Percentiles rank a stretch among this genome's conserved stretches.
Conservation (phyloP, 2,329 filamentous ascomycete species). For the Trichoderma koningii region DNA sequence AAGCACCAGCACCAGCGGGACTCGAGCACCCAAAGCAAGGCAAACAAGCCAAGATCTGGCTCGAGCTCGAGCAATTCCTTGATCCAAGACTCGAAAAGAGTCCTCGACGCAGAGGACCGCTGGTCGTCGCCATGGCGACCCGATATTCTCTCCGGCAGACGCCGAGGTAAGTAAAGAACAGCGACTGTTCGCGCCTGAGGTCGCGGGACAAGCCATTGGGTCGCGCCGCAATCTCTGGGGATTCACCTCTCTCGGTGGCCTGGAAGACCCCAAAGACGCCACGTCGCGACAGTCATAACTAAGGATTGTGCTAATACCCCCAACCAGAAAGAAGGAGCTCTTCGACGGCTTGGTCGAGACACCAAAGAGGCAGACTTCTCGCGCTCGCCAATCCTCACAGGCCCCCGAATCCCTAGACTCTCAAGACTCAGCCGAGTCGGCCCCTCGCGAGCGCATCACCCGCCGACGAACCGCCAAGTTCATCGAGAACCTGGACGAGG, state of each 20-base stretch:
- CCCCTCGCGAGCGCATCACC: conserved; percentile 40
- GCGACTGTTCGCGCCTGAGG: not conserved
- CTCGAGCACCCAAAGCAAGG: conserved; percentile 2
- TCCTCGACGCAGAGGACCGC: not conserved
- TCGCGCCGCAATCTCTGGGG: not conserved
- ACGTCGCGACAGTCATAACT: not conserved
- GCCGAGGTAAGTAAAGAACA: conserved; percentile 34
- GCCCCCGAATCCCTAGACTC: conserved; percentile 48
- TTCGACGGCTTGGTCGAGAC: conserved; percentile 65
- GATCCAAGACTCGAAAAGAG: not conserved
- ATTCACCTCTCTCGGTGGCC: not conserved
- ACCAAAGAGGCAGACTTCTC: conserved; percentile 46
- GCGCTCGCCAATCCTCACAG: conserved; percentile 53
- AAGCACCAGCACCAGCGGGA: not conserved
- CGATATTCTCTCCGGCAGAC: conserved; percentile 40
- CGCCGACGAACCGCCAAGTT: conserved; percentile 55
- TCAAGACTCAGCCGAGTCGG: conserved; percentile 52
- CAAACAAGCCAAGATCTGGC: not conserved
- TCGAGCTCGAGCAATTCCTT: conserved; percentile 1
- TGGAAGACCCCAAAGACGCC: not conserved
- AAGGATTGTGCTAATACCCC: not conserved
- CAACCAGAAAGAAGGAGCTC: conserved; percentile 59
- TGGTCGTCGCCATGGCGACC: conserved; percentile 31
- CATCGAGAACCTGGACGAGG: conserved; percentile 53
- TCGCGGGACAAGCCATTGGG: not conserved